Evolutionary conservation across 352 stramenopile species (phyloP).

Genomic region (Thalassiosira mediterranea): DNA sequence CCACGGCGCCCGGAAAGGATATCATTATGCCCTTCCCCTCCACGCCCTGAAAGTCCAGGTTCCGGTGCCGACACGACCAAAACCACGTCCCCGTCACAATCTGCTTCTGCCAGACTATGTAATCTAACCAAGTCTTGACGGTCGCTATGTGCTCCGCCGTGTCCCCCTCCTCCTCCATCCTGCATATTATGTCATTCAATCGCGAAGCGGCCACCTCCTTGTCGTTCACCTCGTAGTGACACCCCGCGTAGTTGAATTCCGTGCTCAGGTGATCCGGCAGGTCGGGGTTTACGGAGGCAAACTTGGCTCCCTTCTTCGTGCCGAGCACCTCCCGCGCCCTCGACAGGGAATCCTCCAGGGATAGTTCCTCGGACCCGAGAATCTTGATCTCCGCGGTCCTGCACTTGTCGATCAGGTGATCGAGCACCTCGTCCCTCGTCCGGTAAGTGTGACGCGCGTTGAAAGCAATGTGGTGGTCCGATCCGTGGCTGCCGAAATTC

Average conservation of each 20-base stretch:
- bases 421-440: constrained; percentile 9
- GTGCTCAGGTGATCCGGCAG: neutral
- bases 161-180: constrained; percentile 6
- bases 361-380: neutral
- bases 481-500: constrained; percentile 1
- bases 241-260: constrained; percentile 9
- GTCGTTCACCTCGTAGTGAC: constrained; percentile 17
- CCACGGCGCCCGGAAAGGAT: neutral
- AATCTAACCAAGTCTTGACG: constrained; percentile 15
- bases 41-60: constrained; percentile 28
- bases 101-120: constrained; percentile 12
- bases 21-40: constrained; percentile 33
- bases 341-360: constrained; percentile 16
- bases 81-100: constrained; percentile 27
- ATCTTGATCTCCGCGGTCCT: constrained; percentile 18
- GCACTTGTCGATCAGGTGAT: constrained; percentile 20
- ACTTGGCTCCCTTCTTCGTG: constrained; percentile 10
- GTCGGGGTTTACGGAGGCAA: constrained; percentile 4
- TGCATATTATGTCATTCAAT: constrained; percentile 1
- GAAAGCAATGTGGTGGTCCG: constrained; percentile 9
- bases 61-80: constrained; percentile 28
- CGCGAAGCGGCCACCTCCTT: constrained; percentile 3
- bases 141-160: neutral
- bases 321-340: constrained; percentile 12
- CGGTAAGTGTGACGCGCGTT: constrained; percentile 7